Evolutionary conservation across 306 rosid genomes (phyloP), one percentile per base, ranked within the genome.

Genomic region (Quillaja saponaria): DNA sequence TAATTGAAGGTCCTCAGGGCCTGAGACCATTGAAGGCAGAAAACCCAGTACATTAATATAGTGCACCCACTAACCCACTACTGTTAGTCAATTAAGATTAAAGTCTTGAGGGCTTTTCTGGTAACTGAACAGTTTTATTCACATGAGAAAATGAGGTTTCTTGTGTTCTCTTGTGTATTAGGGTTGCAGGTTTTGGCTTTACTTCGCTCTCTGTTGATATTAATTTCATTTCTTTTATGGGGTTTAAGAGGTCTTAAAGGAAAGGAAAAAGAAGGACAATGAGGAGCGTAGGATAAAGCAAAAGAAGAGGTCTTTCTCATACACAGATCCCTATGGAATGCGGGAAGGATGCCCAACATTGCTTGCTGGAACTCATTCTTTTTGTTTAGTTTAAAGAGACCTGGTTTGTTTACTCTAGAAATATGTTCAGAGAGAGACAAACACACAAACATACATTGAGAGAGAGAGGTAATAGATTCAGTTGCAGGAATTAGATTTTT

Each of bases 311-410:
- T 80, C 87, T 90, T 84, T 90, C 90, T 78, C 90, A 74, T 39
- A 65, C 91, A 90, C 91, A 58, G 90, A 90, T 90, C 90, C 97
- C 85, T 75, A 84, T 82, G 76, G 84, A 82, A 81, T 67, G 76
- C 64, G 63, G 71, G 79, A 75, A 77, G 63, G 75, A 75, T 76
- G 53, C 85, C 83, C 75, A 80, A 61, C 82, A 75, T 68, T 64
- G 72, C 84, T 68, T 78, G 78, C 83, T 84, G 84, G 58, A 74
- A 71, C 78, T 74, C 85, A 90, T 86, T 86, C 91, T 69, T 76
- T 86, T 82, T 84, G 87, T 81, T 88, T 73, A 48, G 80, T 78
- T 82, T 89, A 82, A 81, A 86, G 84, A 77, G 63, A 58, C 77
- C 72, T 72, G 76, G 86, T 73, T 77, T 72, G 72, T 78, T 71